Percentiles rank a stretch among this genome's conserved stretches.
These are phyloP conservation scores for Musa balbisiana DNA, from an alignment of 202 grass and related monocot genomes.

Conservation along the genomic window DNA sequence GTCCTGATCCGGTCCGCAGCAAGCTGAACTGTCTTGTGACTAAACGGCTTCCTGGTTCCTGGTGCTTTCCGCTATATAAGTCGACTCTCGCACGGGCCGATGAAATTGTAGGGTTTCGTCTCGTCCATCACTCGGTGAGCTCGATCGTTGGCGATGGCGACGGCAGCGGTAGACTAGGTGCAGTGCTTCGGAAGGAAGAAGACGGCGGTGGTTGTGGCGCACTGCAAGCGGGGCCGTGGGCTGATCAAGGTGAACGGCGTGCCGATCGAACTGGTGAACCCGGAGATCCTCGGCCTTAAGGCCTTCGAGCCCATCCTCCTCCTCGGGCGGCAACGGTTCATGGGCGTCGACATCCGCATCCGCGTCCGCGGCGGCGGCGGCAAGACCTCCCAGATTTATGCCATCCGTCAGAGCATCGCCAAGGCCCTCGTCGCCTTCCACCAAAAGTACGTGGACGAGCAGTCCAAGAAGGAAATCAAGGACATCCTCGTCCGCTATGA, in stretches of 20 bases:
- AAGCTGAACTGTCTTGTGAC: too few species aligned
- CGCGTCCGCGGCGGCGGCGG: neutral
- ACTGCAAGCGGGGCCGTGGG: slow-evolving; percentile 4
- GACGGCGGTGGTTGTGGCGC: slow-evolving; percentile 10
- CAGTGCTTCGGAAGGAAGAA: slow-evolving; percentile 22
- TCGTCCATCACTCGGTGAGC: neutral
- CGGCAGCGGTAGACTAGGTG: slow-evolving; percentile 1
- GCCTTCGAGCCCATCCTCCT: slow-evolving; percentile 14
- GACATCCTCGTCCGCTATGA: slow-evolving; percentile 19
- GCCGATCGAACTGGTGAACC: slow-evolving; percentile 16
- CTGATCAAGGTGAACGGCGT: slow-evolving; percentile 18
- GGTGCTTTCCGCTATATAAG: neutral
- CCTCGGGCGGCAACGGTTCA: slow-evolving; percentile 4
- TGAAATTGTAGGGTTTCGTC: neutral
- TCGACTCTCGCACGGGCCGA: neutral
- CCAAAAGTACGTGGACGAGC: slow-evolving; percentile 16
- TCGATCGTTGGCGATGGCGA: slow-evolving; percentile 1
- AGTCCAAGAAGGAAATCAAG: slow-evolving; percentile 18
- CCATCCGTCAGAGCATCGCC: slow-evolving; percentile 21
- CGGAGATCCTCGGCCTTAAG: slow-evolving; percentile 11
- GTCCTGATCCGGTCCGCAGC: too few species aligned
- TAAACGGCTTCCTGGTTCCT: neutral
- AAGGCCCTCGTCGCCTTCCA: slow-evolving; percentile 18
- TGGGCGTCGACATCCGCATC: slow-evolving; percentile 9
- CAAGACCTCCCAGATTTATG: slow-evolving; percentile 17